Base-by-base conservation (phyloP, 140 eudicot species). In the Cichorium intybus region DNA sequence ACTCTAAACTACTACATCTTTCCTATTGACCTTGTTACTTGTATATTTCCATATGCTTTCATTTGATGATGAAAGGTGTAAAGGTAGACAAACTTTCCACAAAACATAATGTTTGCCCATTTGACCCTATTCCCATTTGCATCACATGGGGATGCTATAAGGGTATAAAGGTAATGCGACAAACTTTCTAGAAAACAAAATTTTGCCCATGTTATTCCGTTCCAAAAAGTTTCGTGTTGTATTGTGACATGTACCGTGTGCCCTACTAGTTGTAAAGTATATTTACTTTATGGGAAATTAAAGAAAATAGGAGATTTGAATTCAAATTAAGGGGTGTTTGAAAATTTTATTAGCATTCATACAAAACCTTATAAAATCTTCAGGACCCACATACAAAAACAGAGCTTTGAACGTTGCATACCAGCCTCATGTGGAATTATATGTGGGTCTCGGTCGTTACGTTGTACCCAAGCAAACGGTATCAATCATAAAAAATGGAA, bases 361-460 rank as follows among this genome's bases (percentile, higher is more conserved):
- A 48, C 23, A 5, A 5, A 10, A n/a, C 10, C 2, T 49, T 14
- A 17, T 24, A 22, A 70, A 70, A 12, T 3, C 5, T 34, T 24
- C 8, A 14, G 49, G 75, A 4, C 60, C 75, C 60, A 47, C 60
- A 14, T 29, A 21, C 15, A 20, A 21, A 12, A 14, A 21, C 7
- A 66, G 17, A 34, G 10, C 21, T 53, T 23, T 56, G 51, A 37
- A 56, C 20, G 6, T 24, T 41, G 24, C 27, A 57, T 57, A 46
- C 56, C 64, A 71, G 77, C 70, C 70, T 71, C 56, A 4, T 47
- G 16, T 21, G 17, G 29, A 24, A 7, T 8, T 35, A 18, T 53
- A 1, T 31, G 23, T 34, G 65, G 49, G 68, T 62, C 39, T 43
- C 53, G 20, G 10, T 18, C 45, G 33, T n/a, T 0, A 18, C 62